Percentiles rank a stretch among this genome's conserved stretches.
phyloP scores from a whole-genome alignment of 352 stramenopile species.

The Hyphochytrium catenoides region DNA sequence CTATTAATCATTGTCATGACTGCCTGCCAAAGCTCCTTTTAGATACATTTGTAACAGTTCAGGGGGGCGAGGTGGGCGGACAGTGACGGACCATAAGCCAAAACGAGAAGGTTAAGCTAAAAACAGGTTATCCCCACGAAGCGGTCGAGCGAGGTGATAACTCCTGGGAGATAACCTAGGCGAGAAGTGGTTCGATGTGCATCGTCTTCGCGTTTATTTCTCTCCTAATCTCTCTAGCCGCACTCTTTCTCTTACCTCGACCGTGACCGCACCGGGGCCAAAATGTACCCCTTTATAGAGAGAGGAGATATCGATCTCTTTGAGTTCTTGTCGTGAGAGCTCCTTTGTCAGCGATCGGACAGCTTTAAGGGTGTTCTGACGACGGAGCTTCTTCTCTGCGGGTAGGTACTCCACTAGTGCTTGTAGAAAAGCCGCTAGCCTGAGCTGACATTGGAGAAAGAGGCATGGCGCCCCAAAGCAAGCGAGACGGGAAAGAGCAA shows the following conservation, averaged over 20 bases:
- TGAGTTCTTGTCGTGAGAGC: neutral
- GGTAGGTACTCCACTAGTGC: conserved; percentile 45
- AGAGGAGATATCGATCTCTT: conserved; percentile 6
- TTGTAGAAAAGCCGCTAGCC: conserved; percentile 48
- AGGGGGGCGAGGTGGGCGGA: neutral
- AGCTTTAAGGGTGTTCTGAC: neutral
- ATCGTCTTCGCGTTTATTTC: too few species aligned
- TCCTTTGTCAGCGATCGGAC: conserved; percentile 3
- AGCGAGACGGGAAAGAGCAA: neutral
- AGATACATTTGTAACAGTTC: neutral
- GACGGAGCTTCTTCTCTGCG: conserved; percentile 18
- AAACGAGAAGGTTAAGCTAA: conserved; percentile 2
- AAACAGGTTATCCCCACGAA: conserved; percentile 30
- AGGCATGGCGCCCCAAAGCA: conserved; percentile 2
- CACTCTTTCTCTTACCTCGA: too few species aligned
- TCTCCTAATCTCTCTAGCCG: too few species aligned
- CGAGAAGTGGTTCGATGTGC: conserved; percentile 9
- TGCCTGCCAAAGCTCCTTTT: conserved; percentile 10
- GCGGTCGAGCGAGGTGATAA: conserved; percentile 24
- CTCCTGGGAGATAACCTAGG: conserved; percentile 27
- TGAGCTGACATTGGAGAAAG: conserved; percentile 15
- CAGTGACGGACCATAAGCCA: neutral
- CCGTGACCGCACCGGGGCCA: too few species aligned
- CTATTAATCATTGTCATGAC: conserved; percentile 42
- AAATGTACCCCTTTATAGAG: neutral